A percentile compares a stretch with the other conserved stretches of the same genome.
phyloP scores from a whole-genome alignment of 179 eudicot genomes.

The Patellifolia procumbens region DNA sequence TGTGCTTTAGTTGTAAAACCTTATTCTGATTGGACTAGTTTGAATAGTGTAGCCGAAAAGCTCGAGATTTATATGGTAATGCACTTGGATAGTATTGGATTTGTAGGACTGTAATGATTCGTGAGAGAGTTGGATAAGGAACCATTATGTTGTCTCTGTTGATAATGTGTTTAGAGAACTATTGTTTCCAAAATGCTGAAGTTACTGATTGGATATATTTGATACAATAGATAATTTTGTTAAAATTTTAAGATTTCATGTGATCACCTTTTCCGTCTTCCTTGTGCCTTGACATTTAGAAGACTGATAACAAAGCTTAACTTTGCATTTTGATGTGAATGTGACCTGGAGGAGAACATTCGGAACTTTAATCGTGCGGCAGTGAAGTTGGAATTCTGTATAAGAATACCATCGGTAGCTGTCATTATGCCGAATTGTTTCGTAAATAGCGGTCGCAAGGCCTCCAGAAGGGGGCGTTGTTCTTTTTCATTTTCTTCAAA shows the following conservation, averaged over 20 bases:
- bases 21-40: neutral
- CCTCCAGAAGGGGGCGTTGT: no score
- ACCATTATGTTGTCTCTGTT: neutral
- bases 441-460: no score
- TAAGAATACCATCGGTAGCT: no score
- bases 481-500: no score
- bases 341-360: no score
- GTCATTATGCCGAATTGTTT: no score
- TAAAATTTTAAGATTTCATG: neutral
- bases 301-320: neutral
- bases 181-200: neutral
- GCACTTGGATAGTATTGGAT: neutral
- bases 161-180: neutral
- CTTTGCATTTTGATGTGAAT: neutral
- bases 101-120: neutral
- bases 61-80: neutral
- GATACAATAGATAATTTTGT: neutral
- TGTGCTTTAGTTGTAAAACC: neutral
- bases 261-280: neutral
- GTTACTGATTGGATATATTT: neutral
- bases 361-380: neutral
- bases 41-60: no score
- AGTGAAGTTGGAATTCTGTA: neutral
- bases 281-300: neutral
- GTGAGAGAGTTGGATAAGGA: neutral